phyloP scores from a whole-genome alignment of 2,329 filamentous ascomycete species.

The Neopestalotiopsis clavispora region DNA sequence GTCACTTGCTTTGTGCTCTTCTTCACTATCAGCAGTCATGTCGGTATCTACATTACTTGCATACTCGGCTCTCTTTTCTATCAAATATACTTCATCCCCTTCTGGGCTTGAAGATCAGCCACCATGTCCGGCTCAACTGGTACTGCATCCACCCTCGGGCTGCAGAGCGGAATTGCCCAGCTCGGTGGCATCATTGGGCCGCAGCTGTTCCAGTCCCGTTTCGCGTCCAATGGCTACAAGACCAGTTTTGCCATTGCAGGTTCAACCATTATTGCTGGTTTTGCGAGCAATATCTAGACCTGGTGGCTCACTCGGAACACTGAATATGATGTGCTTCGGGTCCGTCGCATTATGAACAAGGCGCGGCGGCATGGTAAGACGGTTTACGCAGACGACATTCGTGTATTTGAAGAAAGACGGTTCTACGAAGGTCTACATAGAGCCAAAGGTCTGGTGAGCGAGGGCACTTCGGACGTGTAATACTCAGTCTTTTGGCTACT shows the following conservation, averaged over 20 bases:
- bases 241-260: constrained; percentile 31
- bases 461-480: background rate
- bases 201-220: constrained; percentile 47
- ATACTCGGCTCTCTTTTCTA: constrained; percentile 50
- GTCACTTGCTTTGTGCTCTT: constrained; percentile 50
- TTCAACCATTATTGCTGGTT: constrained; percentile 27
- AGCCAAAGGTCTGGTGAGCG: background rate
- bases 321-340: constrained; percentile 30
- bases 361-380: constrained; percentile 22
- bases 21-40: constrained; percentile 40
- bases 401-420: constrained; percentile 12
- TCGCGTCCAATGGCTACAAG: constrained; percentile 45
- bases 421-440: constrained; percentile 9
- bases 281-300: constrained; percentile 29
- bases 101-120: constrained; percentile 50
- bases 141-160: constrained; percentile 47
- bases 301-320: constrained; percentile 32
- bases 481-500: background rate
- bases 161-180: constrained; percentile 48
- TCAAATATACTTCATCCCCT: constrained; percentile 47
- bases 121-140: constrained; percentile 47
- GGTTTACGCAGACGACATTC: constrained; percentile 39
- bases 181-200: constrained; percentile 50
- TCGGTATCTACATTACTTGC: constrained; percentile 48
- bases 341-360: constrained; percentile 24